phyloP scores from a whole-genome alignment of 2,329 filamentous ascomycete genomes.

The Aspergillus versicolor region DNA sequence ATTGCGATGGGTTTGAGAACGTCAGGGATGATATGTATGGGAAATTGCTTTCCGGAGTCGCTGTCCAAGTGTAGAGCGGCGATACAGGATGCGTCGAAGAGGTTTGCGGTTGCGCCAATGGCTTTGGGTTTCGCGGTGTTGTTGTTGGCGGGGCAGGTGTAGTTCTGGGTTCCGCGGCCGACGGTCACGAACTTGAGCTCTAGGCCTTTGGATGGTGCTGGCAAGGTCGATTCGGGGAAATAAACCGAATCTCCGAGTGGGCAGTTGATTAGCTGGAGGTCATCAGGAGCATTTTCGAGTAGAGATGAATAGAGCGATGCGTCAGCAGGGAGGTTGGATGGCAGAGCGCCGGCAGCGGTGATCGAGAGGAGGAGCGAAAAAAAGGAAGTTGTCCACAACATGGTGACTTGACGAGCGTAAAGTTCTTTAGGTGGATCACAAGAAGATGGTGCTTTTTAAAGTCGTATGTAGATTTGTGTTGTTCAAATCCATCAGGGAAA shows the following conservation, averaged over 20 bases:
- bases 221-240: slow-evolving; percentile 25
- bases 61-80: slow-evolving; percentile 17
- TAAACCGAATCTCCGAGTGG: slow-evolving; percentile 16
- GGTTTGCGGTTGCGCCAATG: slow-evolving; percentile 46
- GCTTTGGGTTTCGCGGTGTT: slow-evolving; percentile 31
- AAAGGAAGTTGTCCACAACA: background rate
- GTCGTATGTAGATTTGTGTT: background rate
- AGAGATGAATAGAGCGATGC: background rate
- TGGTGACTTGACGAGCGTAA: background rate
- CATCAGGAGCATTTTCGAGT: background rate
- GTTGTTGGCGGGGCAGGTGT: slow-evolving; percentile 41
- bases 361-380: background rate
- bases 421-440: background rate
- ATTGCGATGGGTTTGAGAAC: slow-evolving; percentile 21
- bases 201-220: slow-evolving; percentile 27
- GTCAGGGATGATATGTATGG: slow-evolving; percentile 30
- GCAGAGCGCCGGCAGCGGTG: background rate
- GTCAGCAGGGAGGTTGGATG: background rate
- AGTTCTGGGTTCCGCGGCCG: slow-evolving; percentile 53
- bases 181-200: slow-evolving; percentile 46
- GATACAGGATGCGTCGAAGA: slow-evolving; percentile 46
- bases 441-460: background rate
- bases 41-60: slow-evolving; percentile 7
- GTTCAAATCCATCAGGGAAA: background rate
- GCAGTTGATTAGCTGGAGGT: slow-evolving; percentile 20